Percentiles rank a stretch among this genome's conserved stretches.
Conservation (phyloP, 345 rosid genomes). For the Linum trigynum region DNA sequence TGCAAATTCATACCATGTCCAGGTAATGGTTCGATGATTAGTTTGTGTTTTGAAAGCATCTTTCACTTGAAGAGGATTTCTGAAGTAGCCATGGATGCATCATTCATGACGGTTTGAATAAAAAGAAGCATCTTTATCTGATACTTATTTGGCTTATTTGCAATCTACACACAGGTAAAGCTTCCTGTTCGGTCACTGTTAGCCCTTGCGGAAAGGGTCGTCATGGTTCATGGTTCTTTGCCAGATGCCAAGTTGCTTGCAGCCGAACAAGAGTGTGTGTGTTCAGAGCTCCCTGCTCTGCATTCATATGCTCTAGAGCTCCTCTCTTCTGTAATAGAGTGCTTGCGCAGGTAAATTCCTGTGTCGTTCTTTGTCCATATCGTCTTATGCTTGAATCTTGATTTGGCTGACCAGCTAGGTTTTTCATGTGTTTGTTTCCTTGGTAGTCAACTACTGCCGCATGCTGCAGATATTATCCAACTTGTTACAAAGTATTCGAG, state of each 20-base stretch:
- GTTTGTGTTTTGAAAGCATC: not conserved
- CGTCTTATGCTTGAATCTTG: not conserved
- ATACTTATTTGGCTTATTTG: not conserved
- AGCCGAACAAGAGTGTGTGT: constrained; percentile 64
- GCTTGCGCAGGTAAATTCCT: constrained; percentile 49
- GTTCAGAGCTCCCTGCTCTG: constrained; percentile 69
- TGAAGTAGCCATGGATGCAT: too few species aligned
- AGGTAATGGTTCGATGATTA: constrained; percentile 34
- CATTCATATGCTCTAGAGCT: constrained; percentile 58
- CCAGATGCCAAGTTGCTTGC: constrained; percentile 42
- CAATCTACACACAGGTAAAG: constrained; percentile 31
- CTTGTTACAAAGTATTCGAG: constrained; percentile 55
- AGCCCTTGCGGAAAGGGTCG: constrained; percentile 70
- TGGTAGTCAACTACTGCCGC: constrained; percentile 78
- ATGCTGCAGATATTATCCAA: constrained; percentile 52
- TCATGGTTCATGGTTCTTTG: constrained; percentile 68
- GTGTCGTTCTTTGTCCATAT: not conserved
- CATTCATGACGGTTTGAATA: not conserved
- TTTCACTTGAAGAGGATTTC: too few species aligned
- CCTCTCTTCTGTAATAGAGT: constrained; percentile 48
- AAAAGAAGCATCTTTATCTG: not conserved
- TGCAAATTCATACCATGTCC: constrained; percentile 50
- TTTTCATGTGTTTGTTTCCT: constrained; percentile 10
- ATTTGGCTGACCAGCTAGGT: not conserved
- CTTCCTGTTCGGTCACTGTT: constrained; percentile 53